Conservation (phyloP, 140 eudicot genomes). For the Cichorium intybus region DNA sequence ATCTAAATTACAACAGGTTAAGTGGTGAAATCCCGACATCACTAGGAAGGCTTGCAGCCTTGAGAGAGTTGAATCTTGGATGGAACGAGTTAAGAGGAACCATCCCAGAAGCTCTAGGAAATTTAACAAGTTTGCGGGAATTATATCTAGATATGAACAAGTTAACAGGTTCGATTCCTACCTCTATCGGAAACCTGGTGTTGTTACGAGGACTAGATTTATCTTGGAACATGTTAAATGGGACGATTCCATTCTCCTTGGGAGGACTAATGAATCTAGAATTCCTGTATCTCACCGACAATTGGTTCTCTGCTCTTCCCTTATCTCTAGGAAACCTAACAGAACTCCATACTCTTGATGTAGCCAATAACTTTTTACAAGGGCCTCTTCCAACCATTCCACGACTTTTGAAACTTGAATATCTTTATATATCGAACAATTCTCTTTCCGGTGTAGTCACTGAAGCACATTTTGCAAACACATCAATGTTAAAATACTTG, state of each 20-base stretch:
- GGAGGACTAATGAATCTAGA: constrained; percentile 25
- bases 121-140: constrained; percentile 18
- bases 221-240: constrained; percentile 28
- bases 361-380: constrained; percentile 16
- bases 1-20: constrained; percentile 12
- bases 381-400: constrained; percentile 37
- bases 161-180: constrained; percentile 25
- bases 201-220: constrained; percentile 28
- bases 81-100: constrained; percentile 18
- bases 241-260: constrained; percentile 25
- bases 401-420: constrained; percentile 26
- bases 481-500: constrained; percentile 16
- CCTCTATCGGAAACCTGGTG: constrained; percentile 26
- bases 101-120: constrained; percentile 37
- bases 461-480: constrained; percentile 34
- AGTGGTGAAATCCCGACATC: constrained; percentile 28
- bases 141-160: constrained; percentile 23
- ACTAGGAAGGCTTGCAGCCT: constrained; percentile 13
- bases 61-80: constrained; percentile 17
- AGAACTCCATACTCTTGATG: constrained; percentile 22
- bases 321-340: constrained; percentile 24
- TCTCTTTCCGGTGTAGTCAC: constrained; percentile 31
- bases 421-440: constrained; percentile 26
- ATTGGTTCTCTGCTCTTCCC: constrained; percentile 18
- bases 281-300: constrained; percentile 22